Evolutionary conservation across 2,329 filamentous ascomycete genomes (phyloP).

Genomic region (Fusarium annulatum): DNA sequence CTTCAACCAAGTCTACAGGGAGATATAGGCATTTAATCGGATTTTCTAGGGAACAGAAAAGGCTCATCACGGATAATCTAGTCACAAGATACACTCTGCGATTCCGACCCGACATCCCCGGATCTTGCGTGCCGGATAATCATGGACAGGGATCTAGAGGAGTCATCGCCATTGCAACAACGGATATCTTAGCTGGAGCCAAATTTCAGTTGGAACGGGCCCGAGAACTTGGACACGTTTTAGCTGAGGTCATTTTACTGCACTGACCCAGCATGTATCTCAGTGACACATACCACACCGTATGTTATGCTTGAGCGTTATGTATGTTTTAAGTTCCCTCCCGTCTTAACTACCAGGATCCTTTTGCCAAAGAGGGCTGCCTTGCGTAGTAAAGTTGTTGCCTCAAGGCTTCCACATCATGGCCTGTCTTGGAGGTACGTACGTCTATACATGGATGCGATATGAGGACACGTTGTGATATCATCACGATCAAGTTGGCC

Average conservation of each 20-base stretch:
- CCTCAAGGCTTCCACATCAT: conserved; percentile 33
- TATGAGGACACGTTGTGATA: conserved; percentile 17
- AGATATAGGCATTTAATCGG: not conserved
- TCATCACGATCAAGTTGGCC: not conserved
- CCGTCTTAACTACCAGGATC: not conserved
- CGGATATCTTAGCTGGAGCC: not conserved
- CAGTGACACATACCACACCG: not conserved
- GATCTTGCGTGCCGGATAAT: conserved; percentile 34
- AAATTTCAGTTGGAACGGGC: conserved; percentile 1
- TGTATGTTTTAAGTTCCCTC: conserved; percentile 6
- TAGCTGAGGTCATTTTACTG: not conserved
- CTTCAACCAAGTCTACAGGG: not conserved
- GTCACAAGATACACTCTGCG: conserved; percentile 4
- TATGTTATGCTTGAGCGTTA: conserved; percentile 27
- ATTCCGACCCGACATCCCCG: conserved; percentile 18
- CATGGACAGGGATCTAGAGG: conserved; percentile 19
- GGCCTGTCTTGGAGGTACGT: conserved; percentile 6
- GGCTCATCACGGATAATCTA: conserved; percentile 10
- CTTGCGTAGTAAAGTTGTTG: conserved; percentile 29
- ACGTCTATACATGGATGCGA: not conserved
- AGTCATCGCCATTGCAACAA: conserved; percentile 22
- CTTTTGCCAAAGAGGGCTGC: conserved; percentile 14
- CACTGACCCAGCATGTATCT: not conserved
- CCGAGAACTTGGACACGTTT: not conserved
- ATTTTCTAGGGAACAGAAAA: conserved; percentile 1